phyloP scores from a whole-genome alignment of 2,329 filamentous ascomycete species.

The Massarina eburnea region DNA sequence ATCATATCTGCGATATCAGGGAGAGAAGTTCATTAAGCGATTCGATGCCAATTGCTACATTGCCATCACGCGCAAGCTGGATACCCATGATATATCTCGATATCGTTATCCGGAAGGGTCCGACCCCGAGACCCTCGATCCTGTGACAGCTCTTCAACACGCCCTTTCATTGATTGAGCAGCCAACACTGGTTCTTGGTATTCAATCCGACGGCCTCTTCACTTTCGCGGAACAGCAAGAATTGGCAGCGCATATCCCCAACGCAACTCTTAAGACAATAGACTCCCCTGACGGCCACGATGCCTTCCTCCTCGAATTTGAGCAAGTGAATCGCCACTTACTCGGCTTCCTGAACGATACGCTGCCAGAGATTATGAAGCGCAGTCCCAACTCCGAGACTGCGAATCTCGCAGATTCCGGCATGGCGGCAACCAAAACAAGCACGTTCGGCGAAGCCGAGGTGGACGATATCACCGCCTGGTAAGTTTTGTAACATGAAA shows the following conservation, averaged over 20 bases:
- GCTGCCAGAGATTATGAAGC: slow-evolving; percentile 83
- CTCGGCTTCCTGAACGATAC: slow-evolving; percentile 80
- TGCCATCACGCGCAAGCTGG: slow-evolving; percentile 94
- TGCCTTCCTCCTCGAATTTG: slow-evolving; percentile 93
- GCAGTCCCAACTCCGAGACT: slow-evolving; percentile 46
- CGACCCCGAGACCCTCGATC: slow-evolving; percentile 45
- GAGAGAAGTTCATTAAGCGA: slow-evolving; percentile 91
- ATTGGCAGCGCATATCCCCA: slow-evolving; percentile 76
- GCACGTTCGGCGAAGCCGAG: slow-evolving; percentile 93
- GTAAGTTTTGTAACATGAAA: slow-evolving; percentile 52
- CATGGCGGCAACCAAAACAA: slow-evolving; percentile 74
- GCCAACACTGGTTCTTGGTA: slow-evolving; percentile 87
- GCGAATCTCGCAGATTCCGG: slow-evolving; percentile 35
- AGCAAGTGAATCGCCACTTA: slow-evolving; percentile 91
- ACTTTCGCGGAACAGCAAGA: slow-evolving; percentile 97
- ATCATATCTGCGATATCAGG: slow-evolving; percentile 95
- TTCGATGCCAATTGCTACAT: slow-evolving; percentile 99
- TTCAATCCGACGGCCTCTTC: slow-evolving; percentile 93
- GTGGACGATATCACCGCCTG: slow-evolving; percentile 95
- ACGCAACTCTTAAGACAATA: slow-evolving; percentile 79
- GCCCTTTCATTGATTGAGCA: slow-evolving; percentile 83
- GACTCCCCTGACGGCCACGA: slow-evolving; percentile 95
- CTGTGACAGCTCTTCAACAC: slow-evolving; percentile 60
- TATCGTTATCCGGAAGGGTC: slow-evolving; percentile 57
- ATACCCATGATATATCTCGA: slow-evolving; percentile 92